phyloP scores from a whole-genome alignment of 2,329 filamentous ascomycete species.

The Sporothrix brasiliensis region DNA sequence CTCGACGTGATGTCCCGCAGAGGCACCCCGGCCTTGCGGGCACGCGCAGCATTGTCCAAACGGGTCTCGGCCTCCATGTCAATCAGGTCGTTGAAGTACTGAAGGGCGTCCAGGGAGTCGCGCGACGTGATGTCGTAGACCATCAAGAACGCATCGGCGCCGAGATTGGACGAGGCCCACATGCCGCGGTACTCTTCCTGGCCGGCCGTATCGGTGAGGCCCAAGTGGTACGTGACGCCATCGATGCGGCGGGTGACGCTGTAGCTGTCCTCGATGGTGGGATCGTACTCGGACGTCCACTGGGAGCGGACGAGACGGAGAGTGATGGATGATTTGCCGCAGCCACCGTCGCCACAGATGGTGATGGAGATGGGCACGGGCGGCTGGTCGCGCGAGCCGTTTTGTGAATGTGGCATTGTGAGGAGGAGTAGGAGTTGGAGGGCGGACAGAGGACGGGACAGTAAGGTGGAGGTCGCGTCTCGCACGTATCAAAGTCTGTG shows the following conservation, averaged over 20 bases:
- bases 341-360: conserved; percentile 83
- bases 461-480: background rate
- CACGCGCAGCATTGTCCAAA: conserved; percentile 63
- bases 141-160: conserved; percentile 79
- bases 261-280: conserved; percentile 83
- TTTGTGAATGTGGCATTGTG: conserved; percentile 33
- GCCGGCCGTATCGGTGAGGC: conserved; percentile 81
- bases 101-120: conserved; percentile 69
- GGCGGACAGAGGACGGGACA: background rate
- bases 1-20: conserved; percentile 17
- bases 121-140: conserved; percentile 83
- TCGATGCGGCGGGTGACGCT: conserved; percentile 79
- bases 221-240: conserved; percentile 76
- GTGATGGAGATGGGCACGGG: conserved; percentile 71
- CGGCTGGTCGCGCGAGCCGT: conserved; percentile 41
- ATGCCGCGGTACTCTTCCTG: conserved; percentile 88
- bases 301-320: conserved; percentile 78
- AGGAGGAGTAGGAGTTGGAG: background rate
- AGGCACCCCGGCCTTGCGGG: conserved; percentile 49
- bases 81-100: conserved; percentile 81
- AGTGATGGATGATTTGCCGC: conserved; percentile 83
- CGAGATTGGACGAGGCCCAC: conserved; percentile 78
- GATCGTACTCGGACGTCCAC: conserved; percentile 83
- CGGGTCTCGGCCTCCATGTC: conserved; percentile 77
- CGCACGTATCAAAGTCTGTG: background rate